phyloP scores from a whole-genome alignment of 352 stramenopile species.

The Phytophthora colocasiae region DNA sequence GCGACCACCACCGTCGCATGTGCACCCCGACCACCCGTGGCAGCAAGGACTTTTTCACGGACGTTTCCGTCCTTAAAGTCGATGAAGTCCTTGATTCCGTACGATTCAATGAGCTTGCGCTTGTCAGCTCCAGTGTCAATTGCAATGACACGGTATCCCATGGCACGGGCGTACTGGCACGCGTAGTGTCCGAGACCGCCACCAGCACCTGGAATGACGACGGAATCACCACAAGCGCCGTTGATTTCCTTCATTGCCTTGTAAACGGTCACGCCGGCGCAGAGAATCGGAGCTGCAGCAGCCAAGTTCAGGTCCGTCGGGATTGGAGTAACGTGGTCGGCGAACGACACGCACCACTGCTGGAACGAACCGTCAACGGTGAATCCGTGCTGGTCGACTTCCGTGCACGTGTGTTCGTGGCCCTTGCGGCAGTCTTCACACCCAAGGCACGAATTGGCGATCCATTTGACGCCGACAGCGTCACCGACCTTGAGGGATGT shows the following conservation, averaged over 20 bases:
- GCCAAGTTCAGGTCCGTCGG: conserved; percentile 53
- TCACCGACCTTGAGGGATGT: conserved; percentile 51
- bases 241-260: conserved; percentile 73
- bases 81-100: conserved; percentile 77
- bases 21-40: conserved; percentile 50
- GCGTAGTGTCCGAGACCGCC: conserved; percentile 81
- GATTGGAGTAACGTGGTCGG: conserved; percentile 73
- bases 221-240: conserved; percentile 44
- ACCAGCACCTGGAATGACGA: conserved; percentile 70
- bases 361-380: conserved; percentile 55
- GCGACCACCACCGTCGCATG: conserved; percentile 82
- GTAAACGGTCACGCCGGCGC: conserved; percentile 88
- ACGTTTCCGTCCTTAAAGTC: conserved; percentile 66
- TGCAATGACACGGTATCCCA: conserved; percentile 73
- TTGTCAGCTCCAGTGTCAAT: conserved; percentile 73
- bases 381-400: conserved; percentile 40
- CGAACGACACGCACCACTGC: conserved; percentile 72
- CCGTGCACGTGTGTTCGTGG: conserved; percentile 45
- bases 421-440: conserved; percentile 61
- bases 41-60: conserved; percentile 42
- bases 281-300: conserved; percentile 75
- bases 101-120: conserved; percentile 54
- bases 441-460: conserved; percentile 50
- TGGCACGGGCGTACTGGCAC: conserved; percentile 75
- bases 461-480: conserved; percentile 52